Conservation (phyloP, 768 basidiomycete species). For the Termitomyces titanicus region DNA sequence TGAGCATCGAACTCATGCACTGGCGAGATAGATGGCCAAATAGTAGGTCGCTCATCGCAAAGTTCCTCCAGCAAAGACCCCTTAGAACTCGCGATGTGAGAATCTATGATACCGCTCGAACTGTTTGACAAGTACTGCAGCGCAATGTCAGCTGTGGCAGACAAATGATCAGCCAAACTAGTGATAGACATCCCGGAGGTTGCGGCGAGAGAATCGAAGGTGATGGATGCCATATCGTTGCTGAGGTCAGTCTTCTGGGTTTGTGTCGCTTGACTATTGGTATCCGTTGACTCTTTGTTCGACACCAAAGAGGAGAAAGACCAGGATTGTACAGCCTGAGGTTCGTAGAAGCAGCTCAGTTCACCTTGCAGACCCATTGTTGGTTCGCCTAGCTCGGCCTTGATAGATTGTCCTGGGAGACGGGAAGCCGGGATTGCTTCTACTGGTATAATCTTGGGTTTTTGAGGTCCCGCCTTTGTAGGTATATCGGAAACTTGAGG, state of each 20-base stretch:
- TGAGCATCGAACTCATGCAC: background rate
- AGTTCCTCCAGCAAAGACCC: conserved; percentile 6
- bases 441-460: background rate
- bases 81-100: background rate
- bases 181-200: conserved; percentile 31
- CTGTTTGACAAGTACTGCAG: conserved; percentile 22
- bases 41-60: background rate
- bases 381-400: conserved; percentile 7
- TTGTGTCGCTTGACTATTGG: background rate
- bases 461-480: background rate
- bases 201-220: conserved; percentile 23
- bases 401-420: background rate
- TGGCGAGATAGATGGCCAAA: conserved; percentile 5
- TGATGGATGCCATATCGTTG: conserved; percentile 6
- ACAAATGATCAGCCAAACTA: conserved; percentile 30
- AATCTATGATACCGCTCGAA: background rate
- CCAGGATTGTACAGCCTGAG: conserved; percentile 9
- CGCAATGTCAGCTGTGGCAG: conserved; percentile 31
- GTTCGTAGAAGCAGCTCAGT: conserved; percentile 9
- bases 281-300: background rate
- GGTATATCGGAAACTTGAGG: conserved; percentile 1
- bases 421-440: background rate
- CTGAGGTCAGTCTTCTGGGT: conserved; percentile 6
- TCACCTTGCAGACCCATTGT: conserved; percentile 13
- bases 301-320: conserved; percentile 7